Evolutionary conservation across 192 early-diverging fungal species (phyloP).

Genomic region (Backusella morwellensis): DNA sequence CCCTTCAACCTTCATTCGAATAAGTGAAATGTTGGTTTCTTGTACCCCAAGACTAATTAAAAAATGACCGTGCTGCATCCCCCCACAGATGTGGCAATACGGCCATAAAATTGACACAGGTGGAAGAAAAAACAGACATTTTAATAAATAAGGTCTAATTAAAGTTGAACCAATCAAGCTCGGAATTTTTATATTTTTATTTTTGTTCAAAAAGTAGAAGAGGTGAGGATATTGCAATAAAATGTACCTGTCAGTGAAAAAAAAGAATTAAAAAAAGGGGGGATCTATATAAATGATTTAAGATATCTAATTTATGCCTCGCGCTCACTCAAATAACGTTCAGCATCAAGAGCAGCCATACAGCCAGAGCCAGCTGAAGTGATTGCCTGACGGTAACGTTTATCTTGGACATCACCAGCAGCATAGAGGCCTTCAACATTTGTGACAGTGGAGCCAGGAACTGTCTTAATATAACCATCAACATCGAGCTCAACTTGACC

Average conservation of each 20-base stretch:
- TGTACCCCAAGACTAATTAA: too few species aligned
- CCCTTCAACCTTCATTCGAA: too few species aligned
- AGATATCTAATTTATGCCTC: slow-evolving; percentile 1
- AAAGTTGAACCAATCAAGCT: not conserved
- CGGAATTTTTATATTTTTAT: not conserved
- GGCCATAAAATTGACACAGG: not conserved
- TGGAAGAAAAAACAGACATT: not conserved
- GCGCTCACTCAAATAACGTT: slow-evolving; percentile 87
- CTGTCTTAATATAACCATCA: slow-evolving; percentile 85
- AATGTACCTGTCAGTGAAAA: not conserved
- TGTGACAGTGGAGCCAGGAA: slow-evolving; percentile 79
- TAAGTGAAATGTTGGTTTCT: too few species aligned
- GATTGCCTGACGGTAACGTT: slow-evolving; percentile 94
- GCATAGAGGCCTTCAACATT: slow-evolving; percentile 94
- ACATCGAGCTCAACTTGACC: slow-evolving; percentile 82
- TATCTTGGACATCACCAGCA: slow-evolving; percentile 97
- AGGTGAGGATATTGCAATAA: not conserved
- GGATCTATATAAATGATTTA: slow-evolving; percentile 8
- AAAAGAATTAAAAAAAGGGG: not conserved
- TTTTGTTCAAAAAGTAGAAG: not conserved
- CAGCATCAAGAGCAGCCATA: slow-evolving; percentile 96
- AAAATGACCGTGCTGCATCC: too few species aligned
- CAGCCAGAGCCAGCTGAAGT: slow-evolving; percentile 97
- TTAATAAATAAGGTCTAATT: not conserved
- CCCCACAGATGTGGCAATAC: too few species aligned